phyloP scores from a whole-genome alignment of 306 rosid species.

The Canavalia ensiformis region DNA sequence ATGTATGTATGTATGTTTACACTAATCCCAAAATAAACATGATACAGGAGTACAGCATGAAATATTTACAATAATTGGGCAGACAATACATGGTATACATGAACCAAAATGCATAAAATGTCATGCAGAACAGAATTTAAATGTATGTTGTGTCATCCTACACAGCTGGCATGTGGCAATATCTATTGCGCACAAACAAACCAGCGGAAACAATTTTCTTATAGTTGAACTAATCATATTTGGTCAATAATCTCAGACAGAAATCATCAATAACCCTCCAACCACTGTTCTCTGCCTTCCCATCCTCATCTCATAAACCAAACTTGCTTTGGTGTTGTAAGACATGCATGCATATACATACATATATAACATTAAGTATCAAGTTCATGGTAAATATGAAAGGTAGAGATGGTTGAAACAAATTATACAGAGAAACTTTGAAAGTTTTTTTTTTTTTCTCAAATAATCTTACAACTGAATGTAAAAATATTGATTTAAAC shows the following conservation, averaged over 20 bases:
- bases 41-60: background rate
- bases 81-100: background rate
- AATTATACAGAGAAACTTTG: background rate
- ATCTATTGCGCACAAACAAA: too few relatives aligned
- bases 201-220: too few relatives aligned
- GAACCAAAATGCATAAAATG: too few relatives aligned
- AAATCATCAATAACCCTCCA: background rate
- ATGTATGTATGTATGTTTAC: background rate
- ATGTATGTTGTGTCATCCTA: too few relatives aligned
- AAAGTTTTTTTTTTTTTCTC: background rate
- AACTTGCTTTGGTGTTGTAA: background rate
- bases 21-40: background rate
- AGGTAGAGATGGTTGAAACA: background rate
- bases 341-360: background rate
- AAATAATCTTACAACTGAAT: background rate
- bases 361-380: background rate
- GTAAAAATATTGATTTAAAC: background rate
- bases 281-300: background rate
- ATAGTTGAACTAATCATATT: background rate
- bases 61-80: background rate
- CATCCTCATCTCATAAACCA: background rate
- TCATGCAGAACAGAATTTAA: background rate
- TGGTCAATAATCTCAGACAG: background rate
- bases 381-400: background rate
- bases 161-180: too few relatives aligned